Evolutionary conservation across 2,329 filamentous ascomycete genomes (phyloP).

Genomic region (Septoria petroselini): DNA sequence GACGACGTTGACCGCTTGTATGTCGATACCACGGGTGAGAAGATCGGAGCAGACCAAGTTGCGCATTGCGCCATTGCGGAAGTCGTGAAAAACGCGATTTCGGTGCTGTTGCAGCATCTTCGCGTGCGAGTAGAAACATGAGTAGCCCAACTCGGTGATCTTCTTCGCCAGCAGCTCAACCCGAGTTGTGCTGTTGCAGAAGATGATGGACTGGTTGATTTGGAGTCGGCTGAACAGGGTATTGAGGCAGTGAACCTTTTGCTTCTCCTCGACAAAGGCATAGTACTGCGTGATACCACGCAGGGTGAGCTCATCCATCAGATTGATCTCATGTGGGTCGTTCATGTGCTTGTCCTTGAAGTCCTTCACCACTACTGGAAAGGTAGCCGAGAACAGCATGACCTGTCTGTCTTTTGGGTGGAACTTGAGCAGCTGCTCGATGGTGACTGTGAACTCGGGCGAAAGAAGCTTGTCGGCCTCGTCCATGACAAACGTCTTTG

Average conservation of each 20-base stretch:
- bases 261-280: conserved; percentile 97
- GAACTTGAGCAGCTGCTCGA: conserved; percentile 91
- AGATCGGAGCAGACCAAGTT: conserved; percentile 98
- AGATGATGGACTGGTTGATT: conserved; percentile 99
- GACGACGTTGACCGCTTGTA: conserved; percentile 97
- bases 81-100: conserved; percentile 98
- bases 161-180: conserved; percentile 98
- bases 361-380: conserved; percentile 92
- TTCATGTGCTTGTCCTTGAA: conserved; percentile 99
- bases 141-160: conserved; percentile 98
- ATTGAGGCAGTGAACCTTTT: conserved; percentile 98
- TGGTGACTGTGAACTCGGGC: conserved; percentile 92
- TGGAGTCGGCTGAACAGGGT: conserved; percentile 98
- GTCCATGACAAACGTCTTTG: conserved; percentile 98
- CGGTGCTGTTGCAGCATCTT: conserved; percentile 96
- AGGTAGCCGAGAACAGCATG: conserved; percentile 98
- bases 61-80: conserved; percentile 94
- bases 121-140: conserved; percentile 98
- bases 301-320: conserved; percentile 98
- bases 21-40: conserved; percentile 97
- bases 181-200: conserved; percentile 98
- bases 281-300: conserved; percentile 99
- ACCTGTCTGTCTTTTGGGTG: conserved; percentile 97
- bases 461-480: conserved; percentile 98
- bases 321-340: conserved; percentile 95